phyloP scores from a whole-genome alignment of 2,329 filamentous ascomycete genomes.

The Cadophora sp. region DNA sequence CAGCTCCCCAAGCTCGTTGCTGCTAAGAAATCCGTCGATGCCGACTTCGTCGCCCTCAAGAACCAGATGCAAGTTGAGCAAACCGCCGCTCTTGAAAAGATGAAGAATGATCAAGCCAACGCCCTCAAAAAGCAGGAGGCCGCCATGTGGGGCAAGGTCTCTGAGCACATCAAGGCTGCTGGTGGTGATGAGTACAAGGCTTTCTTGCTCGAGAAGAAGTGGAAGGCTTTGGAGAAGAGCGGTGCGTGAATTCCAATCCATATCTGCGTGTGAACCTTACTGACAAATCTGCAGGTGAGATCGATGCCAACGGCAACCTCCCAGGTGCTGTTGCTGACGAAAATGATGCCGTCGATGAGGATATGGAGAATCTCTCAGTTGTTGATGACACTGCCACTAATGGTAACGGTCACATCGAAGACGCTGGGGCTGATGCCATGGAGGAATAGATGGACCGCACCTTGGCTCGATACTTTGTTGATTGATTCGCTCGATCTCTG shows the following conservation, averaged over 20 bases:
- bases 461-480: slow-evolving; percentile 13
- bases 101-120: slow-evolving; percentile 5
- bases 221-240: slow-evolving; percentile 20
- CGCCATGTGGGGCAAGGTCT: slow-evolving; percentile 22
- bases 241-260: background rate
- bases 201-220: slow-evolving; percentile 25
- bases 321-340: background rate
- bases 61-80: slow-evolving; percentile 4
- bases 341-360: slow-evolving; percentile 4
- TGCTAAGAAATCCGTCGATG: slow-evolving; percentile 20
- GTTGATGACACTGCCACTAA: slow-evolving; percentile 2
- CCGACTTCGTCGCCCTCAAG: background rate
- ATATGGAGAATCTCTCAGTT: slow-evolving; percentile 10
- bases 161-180: slow-evolving; percentile 14
- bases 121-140: slow-evolving; percentile 20
- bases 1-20: slow-evolving; percentile 19
- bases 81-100: slow-evolving; percentile 6
- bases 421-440: slow-evolving; percentile 9
- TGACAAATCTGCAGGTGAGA: slow-evolving; percentile 7
- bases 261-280: background rate
- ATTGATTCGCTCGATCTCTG: background rate
- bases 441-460: slow-evolving; percentile 15
- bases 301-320: slow-evolving; percentile 20
- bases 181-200: slow-evolving; percentile 18
- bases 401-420: background rate